Evolutionary conservation across 257 asterid species (phyloP).

Genomic region (Cynanchum wilfordii): DNA sequence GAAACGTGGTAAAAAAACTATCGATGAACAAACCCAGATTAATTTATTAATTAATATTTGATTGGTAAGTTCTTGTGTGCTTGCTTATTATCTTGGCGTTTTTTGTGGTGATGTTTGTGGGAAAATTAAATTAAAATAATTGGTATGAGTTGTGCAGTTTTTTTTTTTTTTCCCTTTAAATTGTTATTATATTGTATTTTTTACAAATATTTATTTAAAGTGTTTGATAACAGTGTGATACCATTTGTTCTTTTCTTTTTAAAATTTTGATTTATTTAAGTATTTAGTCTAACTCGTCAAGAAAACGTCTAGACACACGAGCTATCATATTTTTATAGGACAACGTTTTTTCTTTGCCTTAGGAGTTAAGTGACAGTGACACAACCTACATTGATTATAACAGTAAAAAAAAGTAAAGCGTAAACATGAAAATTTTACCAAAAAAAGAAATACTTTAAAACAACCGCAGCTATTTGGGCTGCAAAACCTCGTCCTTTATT

Average conservation of each 20-base stretch:
- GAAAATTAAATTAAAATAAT: not conserved
- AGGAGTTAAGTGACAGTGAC: not conserved
- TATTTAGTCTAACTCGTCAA: too few species aligned
- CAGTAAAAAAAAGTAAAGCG: not conserved
- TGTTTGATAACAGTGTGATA: not conserved
- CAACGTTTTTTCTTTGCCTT: not conserved
- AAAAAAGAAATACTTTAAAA: not conserved
- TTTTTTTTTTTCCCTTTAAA: not conserved
- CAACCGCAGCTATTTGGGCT: not conserved
- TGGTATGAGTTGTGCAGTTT: not conserved
- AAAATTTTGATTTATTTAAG: too few species aligned
- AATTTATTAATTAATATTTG: too few species aligned
- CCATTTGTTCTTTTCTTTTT: too few species aligned
- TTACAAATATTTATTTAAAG: not conserved
- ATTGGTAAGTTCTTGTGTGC: constrained; percentile 7
- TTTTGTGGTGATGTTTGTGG: constrained; percentile 3
- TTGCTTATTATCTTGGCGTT: constrained; percentile 13
- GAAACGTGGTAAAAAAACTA: too few species aligned
- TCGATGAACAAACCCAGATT: not conserved
- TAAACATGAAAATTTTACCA: not conserved
- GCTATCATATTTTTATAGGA: too few species aligned
- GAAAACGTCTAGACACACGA: too few species aligned
- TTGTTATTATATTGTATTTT: not conserved
- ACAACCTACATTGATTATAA: not conserved
- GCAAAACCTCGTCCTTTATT: too few species aligned